phyloP scores from a whole-genome alignment of 2,329 filamentous ascomycete species.

The Xylariaceae sp. region DNA sequence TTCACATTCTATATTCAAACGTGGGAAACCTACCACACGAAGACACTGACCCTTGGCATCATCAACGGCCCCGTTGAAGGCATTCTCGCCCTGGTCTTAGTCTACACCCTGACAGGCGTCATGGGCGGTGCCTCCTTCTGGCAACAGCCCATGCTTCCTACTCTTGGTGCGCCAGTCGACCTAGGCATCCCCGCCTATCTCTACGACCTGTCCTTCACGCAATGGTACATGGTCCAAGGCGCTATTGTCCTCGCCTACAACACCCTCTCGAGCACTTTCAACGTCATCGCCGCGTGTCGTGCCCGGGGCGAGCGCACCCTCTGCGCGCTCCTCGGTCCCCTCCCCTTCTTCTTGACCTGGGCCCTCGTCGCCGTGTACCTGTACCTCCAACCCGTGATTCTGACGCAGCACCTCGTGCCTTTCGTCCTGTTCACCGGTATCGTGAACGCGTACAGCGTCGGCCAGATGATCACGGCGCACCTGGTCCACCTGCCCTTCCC shows the following conservation, averaged over 20 bases:
- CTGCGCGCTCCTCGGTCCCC: constrained; percentile 72
- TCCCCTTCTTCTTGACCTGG: constrained; percentile 79
- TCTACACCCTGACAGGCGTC: constrained; percentile 79
- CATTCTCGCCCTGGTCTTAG: constrained; percentile 72
- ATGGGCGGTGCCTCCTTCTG: constrained; percentile 89
- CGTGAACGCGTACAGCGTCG: constrained; percentile 91
- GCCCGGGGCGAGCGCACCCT: constrained; percentile 66
- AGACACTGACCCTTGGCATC: constrained; percentile 85
- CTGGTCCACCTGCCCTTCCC: constrained; percentile 84
- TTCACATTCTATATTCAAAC: constrained; percentile 98
- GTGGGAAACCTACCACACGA: constrained; percentile 99
- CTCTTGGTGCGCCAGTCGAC: constrained; percentile 61
- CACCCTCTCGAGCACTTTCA: constrained; percentile 70
- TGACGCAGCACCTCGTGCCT: constrained; percentile 77
- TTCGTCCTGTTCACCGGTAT: constrained; percentile 86
- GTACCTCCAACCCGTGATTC: constrained; percentile 76
- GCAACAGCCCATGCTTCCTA: constrained; percentile 73
- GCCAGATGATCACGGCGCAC: constrained; percentile 92
- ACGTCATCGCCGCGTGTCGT: constrained; percentile 78
- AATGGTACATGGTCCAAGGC: constrained; percentile 91
- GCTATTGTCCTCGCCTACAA: constrained; percentile 76
- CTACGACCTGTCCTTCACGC: constrained; percentile 79
- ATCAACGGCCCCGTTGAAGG: constrained; percentile 95
- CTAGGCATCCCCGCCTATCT: constrained; percentile 62
- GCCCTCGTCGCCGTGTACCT: constrained; percentile 71